Base-by-base conservation (phyloP, 2,329 filamentous ascomycete genomes). In the Sporothrix luriei region DNA sequence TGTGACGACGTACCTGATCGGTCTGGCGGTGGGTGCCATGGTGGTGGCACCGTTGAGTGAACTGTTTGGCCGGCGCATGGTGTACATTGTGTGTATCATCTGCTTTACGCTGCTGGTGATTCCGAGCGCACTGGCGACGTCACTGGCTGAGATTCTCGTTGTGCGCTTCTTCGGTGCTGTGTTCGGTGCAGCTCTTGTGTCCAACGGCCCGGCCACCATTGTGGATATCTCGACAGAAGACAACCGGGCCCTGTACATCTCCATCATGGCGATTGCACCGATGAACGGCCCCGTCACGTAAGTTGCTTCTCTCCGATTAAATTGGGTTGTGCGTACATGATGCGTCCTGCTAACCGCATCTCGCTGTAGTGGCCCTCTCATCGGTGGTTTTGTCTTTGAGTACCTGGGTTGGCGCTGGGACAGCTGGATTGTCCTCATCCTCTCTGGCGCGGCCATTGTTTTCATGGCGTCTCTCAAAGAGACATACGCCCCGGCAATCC, bases 161-260 rank as follows among this genome's bases (percentile, higher is more conserved):
- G 83, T 89, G 51, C 83, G 91, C 7, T 93, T 92, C 76, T 86
- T 94, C 72, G 89, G 87, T 0, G 76, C 76, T 5, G 7, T 78
- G 0, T 78, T 78, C n/a, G 76, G 76, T 3, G 87, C 91, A 6
- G 92, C 91, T 54, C 91, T 96, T 87, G 89, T 97, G 33, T 88
- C 89, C 14, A 97, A 96, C 76, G 88, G 90, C 1, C 92, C 93
- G 0, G 94, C 93, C 2, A 92, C 90, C 9, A 86, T 97, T 13
- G 89, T 91, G 38, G 94, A 97, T 77, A 90, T 97, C 65, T 88
- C 92, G n/a, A 84, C 85, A 16, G 91, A 94, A 59, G 88, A 96
- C 64, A 88, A 91, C 75, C 88, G 94, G 19, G 92, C 92, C 2
- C 80, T 95, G n/a, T 90, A 90, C 54, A 92, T 97, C 79, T 92